Base-by-base conservation (phyloP, 2,329 filamentous ascomycete genomes). In the Beauveria varroae region DNA sequence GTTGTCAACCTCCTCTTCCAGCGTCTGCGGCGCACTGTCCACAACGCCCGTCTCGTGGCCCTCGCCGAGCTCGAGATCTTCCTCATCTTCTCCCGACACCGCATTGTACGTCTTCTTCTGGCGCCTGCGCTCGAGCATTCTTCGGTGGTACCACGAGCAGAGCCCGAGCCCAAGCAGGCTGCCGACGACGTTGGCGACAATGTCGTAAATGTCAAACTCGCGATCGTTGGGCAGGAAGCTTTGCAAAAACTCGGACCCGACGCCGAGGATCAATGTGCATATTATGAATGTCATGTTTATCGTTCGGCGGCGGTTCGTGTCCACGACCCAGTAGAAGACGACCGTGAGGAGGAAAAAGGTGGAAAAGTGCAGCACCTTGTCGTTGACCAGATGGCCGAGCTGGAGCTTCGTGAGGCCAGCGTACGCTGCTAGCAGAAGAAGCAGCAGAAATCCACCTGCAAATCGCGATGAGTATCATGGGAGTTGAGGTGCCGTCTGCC, bases 281-380 rank as follows among this genome's bases (percentile, higher is more conserved):
- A 91, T 80, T 24, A 91, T 73, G 28, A 97, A 78, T 16, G 93
- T 96, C 65, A 96, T 78, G 74, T 99, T 89, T 54, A 96, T 79
- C 22, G 86, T 88, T 67, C 93, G 90, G 57, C 93, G 87, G 64
- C 95, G 90, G 65, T 87, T 89, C 57, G 92, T 96, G 73, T 99
- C 95, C 68, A 97, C 77, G 71, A 97, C 90, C 92, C 95, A 99
- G 84, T 99, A 99, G 81, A 98, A 98, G 67, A 84, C 78, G 65
- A 90, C 75, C 18, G 93, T 96, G 58, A 99, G 83, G 66, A 91
- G 72, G 81, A 98, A 96, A 79, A 99, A 98, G 68, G 90, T 93
- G 62, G 92, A 64, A 68, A 90, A 82, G 75, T 98, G 95, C 30
- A 98, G 82, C 69, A 89, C 79, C 76, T 99, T 98, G 82, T 97